Evolutionary conservation across 495 filamentous ascomycete genomes (phyloP), one percentile per base, ranked within the genome.

Genomic region (Penicillium goetzii): DNA sequence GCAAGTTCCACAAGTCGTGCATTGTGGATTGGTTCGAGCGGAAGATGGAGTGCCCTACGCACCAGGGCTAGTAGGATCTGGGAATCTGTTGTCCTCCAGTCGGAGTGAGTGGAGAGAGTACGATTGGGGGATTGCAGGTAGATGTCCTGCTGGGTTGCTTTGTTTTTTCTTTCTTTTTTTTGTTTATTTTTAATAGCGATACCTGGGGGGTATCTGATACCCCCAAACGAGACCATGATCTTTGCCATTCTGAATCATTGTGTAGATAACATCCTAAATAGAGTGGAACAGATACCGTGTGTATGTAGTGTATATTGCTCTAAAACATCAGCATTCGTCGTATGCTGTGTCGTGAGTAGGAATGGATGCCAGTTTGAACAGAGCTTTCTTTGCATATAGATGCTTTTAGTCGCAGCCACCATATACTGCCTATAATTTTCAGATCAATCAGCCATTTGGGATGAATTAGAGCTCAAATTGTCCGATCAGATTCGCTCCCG

Each of bases 1-100:
- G 95, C 76, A 90, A 93, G 59, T 99, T 97, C 74, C 96, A 98
- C 73, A 80, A 86, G 69, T 73, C 82, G 51, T 89, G 90, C 65
- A 89, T 90, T 56, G 75, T 79, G 30, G 78, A 78, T 59, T 85
- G 83, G 83, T 85, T 84, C 56, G 79, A 80, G 56, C 69, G 79
- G 62, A 84, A 83, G 72, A 77, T 73, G 55, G 80, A 84, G 74
- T 85, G 83, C 61, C 83, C 83, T 9, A 80, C 84, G 51, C 83
- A 85, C 69, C 81, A 82, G 52, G 68, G 12, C 26, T 32, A 23
- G 3, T 32, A 28, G n/a, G 5, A 12, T 33, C 14, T 40, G 36
- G 36, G 21, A 23, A 45, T n/a, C n/a, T 45, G 41, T 23, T 25
- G 43, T 23, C 14, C 43, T 47, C 19, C 43, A 12, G 41, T 21